Evolutionary conservation across 768 basidiomycete genomes (phyloP).

Genomic region (Holtermannia corniformis): DNA sequence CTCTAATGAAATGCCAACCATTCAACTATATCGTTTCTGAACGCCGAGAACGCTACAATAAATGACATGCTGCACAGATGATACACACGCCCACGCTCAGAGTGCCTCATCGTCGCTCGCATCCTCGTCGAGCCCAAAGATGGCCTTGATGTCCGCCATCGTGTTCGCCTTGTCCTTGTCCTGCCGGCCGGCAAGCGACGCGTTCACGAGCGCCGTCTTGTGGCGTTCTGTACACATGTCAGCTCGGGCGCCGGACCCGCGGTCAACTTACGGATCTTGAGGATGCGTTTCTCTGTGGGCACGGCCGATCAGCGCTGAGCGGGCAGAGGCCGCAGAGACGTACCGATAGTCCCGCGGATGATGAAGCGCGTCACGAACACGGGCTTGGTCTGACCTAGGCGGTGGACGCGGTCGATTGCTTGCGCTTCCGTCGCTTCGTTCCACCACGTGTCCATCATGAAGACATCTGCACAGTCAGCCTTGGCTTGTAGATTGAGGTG

Average conservation of each 20-base stretch:
- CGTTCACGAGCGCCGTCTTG: constrained; percentile 40
- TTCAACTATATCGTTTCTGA: no score
- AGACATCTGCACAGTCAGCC: constrained; percentile 21
- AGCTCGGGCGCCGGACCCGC: not conserved
- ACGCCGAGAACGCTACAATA: no score
- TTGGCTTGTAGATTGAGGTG: not conserved
- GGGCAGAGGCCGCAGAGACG: not conserved
- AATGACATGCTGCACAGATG: no score
- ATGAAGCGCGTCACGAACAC: constrained; percentile 41
- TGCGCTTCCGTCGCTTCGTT: constrained; percentile 40
- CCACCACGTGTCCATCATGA: constrained; percentile 42
- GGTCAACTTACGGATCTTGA: constrained; percentile 35
- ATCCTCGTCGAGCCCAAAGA: constrained; percentile 37
- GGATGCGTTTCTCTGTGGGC: constrained; percentile 26
- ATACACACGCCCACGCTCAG: not conserved
- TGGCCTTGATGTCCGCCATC: constrained; percentile 39
- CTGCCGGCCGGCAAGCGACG: constrained; percentile 31
- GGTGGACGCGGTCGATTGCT: constrained; percentile 40
- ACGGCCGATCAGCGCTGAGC: not conserved
- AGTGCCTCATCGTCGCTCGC: constrained; percentile 33
- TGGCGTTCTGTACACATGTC: constrained; percentile 25
- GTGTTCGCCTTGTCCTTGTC: constrained; percentile 24
- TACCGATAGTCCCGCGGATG: constrained; percentile 36
- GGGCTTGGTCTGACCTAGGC: constrained; percentile 38
- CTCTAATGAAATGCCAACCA: no score